These are phyloP conservation scores for Carex arenaria DNA, from an alignment of 202 grass and related monocot species.

Conservation along the genomic window DNA sequence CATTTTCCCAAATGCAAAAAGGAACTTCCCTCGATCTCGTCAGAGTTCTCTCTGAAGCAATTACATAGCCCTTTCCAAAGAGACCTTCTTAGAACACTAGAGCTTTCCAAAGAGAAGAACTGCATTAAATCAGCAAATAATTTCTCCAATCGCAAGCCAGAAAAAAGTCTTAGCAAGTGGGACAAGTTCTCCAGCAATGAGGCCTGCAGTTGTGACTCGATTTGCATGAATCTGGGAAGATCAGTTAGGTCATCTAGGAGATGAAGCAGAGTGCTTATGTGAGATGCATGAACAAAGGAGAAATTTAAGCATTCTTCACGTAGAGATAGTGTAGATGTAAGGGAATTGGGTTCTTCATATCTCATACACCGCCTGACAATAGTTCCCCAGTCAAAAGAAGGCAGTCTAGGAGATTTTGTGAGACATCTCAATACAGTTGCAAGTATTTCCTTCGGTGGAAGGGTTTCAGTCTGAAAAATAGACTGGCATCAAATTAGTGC, in stretches of 20 bases:
- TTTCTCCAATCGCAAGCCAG: slow-evolving; percentile 67
- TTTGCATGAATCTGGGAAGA: slow-evolving; percentile 65
- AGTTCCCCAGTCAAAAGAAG: slow-evolving; percentile 70
- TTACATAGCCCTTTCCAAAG: slow-evolving; percentile 68
- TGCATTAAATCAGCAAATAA: slow-evolving; percentile 50
- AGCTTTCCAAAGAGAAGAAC: slow-evolving; percentile 55
- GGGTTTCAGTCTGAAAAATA: slow-evolving; percentile 37
- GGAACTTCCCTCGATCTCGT: slow-evolving; percentile 27
- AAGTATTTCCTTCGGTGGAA: slow-evolving; percentile 47
- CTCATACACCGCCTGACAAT: slow-evolving; percentile 69
- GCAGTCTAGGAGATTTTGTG: slow-evolving; percentile 64
- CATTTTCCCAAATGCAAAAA: slow-evolving; percentile 53
- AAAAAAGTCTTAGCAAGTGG: slow-evolving; percentile 65
- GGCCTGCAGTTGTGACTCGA: slow-evolving; percentile 57
- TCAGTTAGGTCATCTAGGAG: slow-evolving; percentile 84
- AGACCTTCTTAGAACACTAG: slow-evolving; percentile 61
- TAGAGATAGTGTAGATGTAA: slow-evolving; percentile 27
- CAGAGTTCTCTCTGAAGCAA: slow-evolving; percentile 44
- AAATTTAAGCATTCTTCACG: slow-evolving; percentile 72
- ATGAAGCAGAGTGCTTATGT: slow-evolving; percentile 57
- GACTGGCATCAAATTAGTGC: slow-evolving; percentile 9
- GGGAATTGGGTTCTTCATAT: slow-evolving; percentile 43
- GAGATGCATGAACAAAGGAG: slow-evolving; percentile 61
- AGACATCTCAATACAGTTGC: slow-evolving; percentile 74
- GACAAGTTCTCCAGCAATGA: slow-evolving; percentile 61